Percentiles rank a stretch among this genome's conserved stretches.
phyloP scores from a whole-genome alignment of 169 alveolate genomes.

The Plasmodium relictum region DNA sequence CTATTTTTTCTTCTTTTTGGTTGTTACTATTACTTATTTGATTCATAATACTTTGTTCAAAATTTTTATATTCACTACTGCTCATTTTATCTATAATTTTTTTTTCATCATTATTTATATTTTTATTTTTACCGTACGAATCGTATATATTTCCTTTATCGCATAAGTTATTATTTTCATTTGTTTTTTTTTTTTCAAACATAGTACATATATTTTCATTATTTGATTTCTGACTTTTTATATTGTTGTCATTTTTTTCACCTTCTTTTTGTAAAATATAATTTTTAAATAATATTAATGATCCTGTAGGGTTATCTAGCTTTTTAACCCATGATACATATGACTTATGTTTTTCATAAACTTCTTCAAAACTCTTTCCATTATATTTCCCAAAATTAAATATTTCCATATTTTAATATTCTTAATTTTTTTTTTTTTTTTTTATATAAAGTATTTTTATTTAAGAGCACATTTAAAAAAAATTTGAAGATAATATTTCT shows the following conservation, averaged over 20 bases:
- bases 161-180: neutral
- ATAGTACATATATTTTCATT: neutral
- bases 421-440: too few relatives aligned
- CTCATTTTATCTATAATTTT: constrained; percentile 35
- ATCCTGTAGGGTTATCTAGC: constrained; percentile 80
- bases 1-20: constrained; percentile 31
- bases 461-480: too few relatives aligned
- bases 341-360: constrained; percentile 74
- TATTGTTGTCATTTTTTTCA: neutral
- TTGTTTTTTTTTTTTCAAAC: neutral
- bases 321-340: constrained; percentile 82
- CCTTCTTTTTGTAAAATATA: constrained; percentile 56
- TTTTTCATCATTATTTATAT: neutral
- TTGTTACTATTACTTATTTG: constrained; percentile 41
- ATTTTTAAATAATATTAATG: constrained; percentile 77
- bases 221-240: neutral
- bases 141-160: constrained; percentile 15
- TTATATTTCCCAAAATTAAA: constrained; percentile 83
- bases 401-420: constrained; percentile 30
- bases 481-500: too few relatives aligned
- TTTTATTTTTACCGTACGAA: neutral
- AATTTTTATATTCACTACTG: constrained; percentile 39
- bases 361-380: constrained; percentile 85
- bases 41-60: constrained; percentile 29
- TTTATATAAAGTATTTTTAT: too few relatives aligned